A percentile compares a stretch with the other conserved stretches of the same genome.
These are phyloP conservation scores for Medicago truncatula DNA, from an alignment of 306 rosid genomes.

Conservation along the genomic window DNA sequence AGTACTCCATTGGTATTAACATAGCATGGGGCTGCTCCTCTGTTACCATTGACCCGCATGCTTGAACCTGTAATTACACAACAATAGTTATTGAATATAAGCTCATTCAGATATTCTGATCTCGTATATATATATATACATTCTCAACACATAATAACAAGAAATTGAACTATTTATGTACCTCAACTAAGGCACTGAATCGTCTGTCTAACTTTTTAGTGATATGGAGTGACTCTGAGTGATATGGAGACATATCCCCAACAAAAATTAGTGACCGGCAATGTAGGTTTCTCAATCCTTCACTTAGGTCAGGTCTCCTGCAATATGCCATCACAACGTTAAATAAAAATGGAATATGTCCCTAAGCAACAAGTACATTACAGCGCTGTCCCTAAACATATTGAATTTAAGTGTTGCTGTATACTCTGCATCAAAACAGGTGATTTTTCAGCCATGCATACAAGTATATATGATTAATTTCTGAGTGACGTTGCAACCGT, in stretches of 20 bases:
- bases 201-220: conserved; percentile 84
- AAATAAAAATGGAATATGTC: conserved; percentile 21
- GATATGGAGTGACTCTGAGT: conserved; percentile 83
- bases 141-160: not conserved
- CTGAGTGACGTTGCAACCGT: conserved; percentile 22
- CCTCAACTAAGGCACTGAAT: conserved; percentile 94
- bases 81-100: conserved; percentile 20
- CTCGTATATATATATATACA: not conserved
- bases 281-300: conserved; percentile 71
- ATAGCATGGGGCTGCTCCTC: conserved; percentile 99
- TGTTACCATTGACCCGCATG: conserved; percentile 95
- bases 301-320: conserved; percentile 87
- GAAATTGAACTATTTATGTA: conserved; percentile 39
- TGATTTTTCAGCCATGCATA: conserved; percentile 16
- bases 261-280: conserved; percentile 93
- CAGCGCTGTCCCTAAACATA: conserved; percentile 6
- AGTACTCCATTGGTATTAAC: conserved; percentile 93
- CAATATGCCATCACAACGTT: conserved; percentile 23
- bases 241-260: conserved; percentile 88
- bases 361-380: conserved; percentile 28
- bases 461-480: conserved; percentile 14
- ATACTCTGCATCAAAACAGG: conserved; percentile 14
- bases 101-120: conserved; percentile 3
- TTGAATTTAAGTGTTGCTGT: conserved; percentile 5
- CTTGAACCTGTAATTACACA: conserved; percentile 77